A percentile compares a stretch with the other conserved stretches of the same genome.
These are phyloP conservation scores for Penicillium sclerotigenum DNA, from an alignment of 2,329 filamentous ascomycete genomes.

Conservation along the genomic window DNA sequence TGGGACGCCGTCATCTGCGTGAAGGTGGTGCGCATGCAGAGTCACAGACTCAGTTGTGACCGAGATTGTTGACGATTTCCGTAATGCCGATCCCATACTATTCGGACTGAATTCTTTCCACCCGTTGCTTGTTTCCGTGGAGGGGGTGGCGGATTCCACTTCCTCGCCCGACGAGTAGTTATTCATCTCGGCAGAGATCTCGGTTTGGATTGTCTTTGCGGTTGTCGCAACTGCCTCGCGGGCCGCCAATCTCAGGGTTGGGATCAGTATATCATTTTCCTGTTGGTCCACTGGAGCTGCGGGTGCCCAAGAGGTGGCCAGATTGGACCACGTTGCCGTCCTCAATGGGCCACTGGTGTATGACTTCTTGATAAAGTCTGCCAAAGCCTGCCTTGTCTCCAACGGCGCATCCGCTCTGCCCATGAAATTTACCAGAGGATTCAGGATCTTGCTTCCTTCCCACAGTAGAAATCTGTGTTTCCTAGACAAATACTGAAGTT, in stretches of 20 bases:
- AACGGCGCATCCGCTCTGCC: conserved; percentile 25
- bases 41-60: conserved; percentile 40
- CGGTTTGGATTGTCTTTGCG: conserved; percentile 40
- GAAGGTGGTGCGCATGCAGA: conserved; percentile 28
- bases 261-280: conserved; percentile 42
- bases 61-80: conserved; percentile 43
- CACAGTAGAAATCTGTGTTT: conserved; percentile 41
- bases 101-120: conserved; percentile 27
- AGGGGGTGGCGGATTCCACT: conserved; percentile 8
- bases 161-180: conserved; percentile 11
- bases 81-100: conserved; percentile 26
- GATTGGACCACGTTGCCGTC: conserved; percentile 38
- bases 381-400: conserved; percentile 32
- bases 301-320: conserved; percentile 41
- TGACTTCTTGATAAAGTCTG: conserved; percentile 37
- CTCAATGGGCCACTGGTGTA: conserved; percentile 41
- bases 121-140: conserved; percentile 11
- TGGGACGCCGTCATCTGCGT: conserved; percentile 27
- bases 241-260: conserved; percentile 42
- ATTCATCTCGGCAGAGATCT: conserved; percentile 36
- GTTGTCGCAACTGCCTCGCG: conserved; percentile 41
- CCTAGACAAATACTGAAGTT: conserved; percentile 35
- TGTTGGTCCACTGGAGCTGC: conserved; percentile 36
- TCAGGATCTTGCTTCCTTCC: conserved; percentile 42
- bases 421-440: conserved; percentile 34